Base-by-base conservation (phyloP, 2,329 filamentous ascomycete genomes). In the Epichloe sylvatica region DNA sequence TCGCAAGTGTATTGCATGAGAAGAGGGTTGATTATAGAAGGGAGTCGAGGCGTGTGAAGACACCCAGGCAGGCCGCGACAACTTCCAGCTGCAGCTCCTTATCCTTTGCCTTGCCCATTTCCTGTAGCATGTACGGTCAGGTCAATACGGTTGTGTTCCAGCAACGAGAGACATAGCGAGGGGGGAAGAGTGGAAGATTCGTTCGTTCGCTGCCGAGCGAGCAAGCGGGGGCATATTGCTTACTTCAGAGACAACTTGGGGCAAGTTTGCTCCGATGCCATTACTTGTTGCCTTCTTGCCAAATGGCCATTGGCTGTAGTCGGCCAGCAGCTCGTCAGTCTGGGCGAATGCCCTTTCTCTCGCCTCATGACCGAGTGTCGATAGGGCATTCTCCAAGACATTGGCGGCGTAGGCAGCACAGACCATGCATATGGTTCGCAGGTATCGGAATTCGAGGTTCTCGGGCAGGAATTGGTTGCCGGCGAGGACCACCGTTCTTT, bases 241-340 rank as follows among this genome's bases (percentile, higher is more conserved):
- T 58, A 81, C 78, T 66, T 96, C 91, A 52, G 78, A 74, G 59
- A 97, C 83, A 33, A 89, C 81, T 66, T 92, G 85, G 44, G 88
- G 86, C 63, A 98, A 68, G 64, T 98, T 98, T 56, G 91, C 89
- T 45, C 89, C 92, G 49, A 97, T 89, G 34, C 89, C 89, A 56
- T 88, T 79, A 37, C 70, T 80, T 35, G 81, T 80, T 30, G 87
- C 85, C 68, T 90, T 85, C 70, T 83, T 84, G 48, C 83, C 89
- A 70, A 98, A 98, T 0, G 92, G 92, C 84, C 85, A 98, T 71
- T 97, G 92, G 61, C 88, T 94, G 69, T 96, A 98, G 65, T 97
- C 91, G 40, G 88, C 88, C 51, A 98, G 73, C 56, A 98, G 71
- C 70, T 97, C 92, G 66, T 98, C 92, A 17, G 95, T 94, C 72